Percentiles rank a stretch among this genome's conserved stretches.
Evolutionary conservation across 208 protist genomes (phyloP).

Genomic region (Porcisia hertigi): DNA sequence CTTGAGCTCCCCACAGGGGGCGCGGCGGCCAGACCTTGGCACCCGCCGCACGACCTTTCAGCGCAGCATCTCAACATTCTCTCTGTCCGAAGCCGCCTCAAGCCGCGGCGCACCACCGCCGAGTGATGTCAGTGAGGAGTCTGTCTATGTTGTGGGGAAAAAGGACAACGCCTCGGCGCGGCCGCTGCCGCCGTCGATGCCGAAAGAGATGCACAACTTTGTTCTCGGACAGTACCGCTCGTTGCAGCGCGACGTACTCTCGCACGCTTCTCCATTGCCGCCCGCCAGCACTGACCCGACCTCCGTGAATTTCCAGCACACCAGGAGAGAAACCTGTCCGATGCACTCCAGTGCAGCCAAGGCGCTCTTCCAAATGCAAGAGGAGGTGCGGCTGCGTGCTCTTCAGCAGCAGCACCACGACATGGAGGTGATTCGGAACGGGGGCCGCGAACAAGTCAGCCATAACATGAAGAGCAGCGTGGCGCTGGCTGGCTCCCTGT

Average conservation of each 20-base stretch:
- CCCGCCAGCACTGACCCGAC: background rate
- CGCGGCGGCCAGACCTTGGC: constrained; percentile 14
- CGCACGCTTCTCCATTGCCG: background rate
- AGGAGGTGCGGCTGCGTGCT: constrained; percentile 41
- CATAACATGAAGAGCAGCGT: constrained; percentile 42
- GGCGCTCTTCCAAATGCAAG: constrained; percentile 17
- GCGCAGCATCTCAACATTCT: constrained; percentile 8
- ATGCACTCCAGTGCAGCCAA: constrained; percentile 29
- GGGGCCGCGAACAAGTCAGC: constrained; percentile 43
- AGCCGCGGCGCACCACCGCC: background rate
- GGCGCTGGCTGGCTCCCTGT: constrained; percentile 35
- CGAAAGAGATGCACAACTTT: constrained; percentile 37
- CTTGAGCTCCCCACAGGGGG: constrained; percentile 9
- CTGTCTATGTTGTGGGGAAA: background rate
- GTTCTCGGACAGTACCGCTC: constrained; percentile 40
- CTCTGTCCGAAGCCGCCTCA: background rate
- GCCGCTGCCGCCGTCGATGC: constrained; percentile 2
- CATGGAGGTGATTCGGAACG: constrained; percentile 50
- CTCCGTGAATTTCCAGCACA: constrained; percentile 10
- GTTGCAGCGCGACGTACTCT: constrained; percentile 34
- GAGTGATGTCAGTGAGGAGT: background rate
- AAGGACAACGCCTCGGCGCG: background rate
- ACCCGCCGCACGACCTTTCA: constrained; percentile 22
- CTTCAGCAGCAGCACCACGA: constrained; percentile 58
- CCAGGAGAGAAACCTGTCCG: constrained; percentile 22